These are phyloP conservation scores for Podospora fimiseda DNA, from an alignment of 495 filamentous ascomycete species.

Conservation along the genomic window DNA sequence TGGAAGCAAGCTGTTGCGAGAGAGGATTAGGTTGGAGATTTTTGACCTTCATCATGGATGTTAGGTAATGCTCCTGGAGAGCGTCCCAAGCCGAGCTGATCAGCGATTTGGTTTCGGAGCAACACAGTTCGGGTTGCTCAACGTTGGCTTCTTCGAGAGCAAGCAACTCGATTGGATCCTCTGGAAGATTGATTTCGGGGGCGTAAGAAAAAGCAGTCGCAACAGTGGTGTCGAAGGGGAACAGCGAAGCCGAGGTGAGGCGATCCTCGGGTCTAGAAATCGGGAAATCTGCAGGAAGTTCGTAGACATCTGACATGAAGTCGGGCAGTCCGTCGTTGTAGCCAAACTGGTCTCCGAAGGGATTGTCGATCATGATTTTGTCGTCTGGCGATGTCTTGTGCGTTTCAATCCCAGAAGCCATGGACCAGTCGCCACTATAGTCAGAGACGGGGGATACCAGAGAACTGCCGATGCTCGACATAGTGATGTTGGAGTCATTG, in stretches of 20 bases:
- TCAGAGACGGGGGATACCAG: conserved; percentile 31
- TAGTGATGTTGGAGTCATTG: conserved; percentile 2
- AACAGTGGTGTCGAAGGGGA: conserved; percentile 22
- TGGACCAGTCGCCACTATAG: conserved; percentile 32
- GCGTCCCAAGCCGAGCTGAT: conserved; percentile 36
- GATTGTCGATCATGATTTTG: conserved; percentile 14
- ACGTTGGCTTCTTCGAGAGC: conserved; percentile 12
- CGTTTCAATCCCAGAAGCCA: conserved; percentile 25
- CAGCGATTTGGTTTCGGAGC: conserved; percentile 34
- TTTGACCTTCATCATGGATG: conserved; percentile 32
- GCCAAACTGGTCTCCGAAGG: conserved; percentile 16
- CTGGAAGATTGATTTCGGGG: conserved; percentile 29
- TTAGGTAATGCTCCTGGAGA: conserved; percentile 35
- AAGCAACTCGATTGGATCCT: conserved; percentile 8
- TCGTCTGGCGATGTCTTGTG: conserved; percentile 28
- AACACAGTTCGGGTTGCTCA: conserved; percentile 15
- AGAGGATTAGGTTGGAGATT: conserved; percentile 32
- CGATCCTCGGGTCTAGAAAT: conserved; percentile 10
- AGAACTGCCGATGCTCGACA: conserved; percentile 29
- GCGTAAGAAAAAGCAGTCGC: conserved; percentile 20
- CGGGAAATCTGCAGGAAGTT: conserved; percentile 32
- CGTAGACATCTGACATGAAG: conserved; percentile 23
- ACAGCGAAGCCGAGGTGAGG: conserved; percentile 23
- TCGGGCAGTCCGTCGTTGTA: conserved; percentile 12
- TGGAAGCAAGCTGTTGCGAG: conserved; percentile 28